A percentile compares a stretch with the other conserved stretches of the same genome.
These are phyloP conservation scores for Pharnaceum exiguum DNA, from an alignment of 148 eudicot species.

Conservation along the genomic window DNA sequence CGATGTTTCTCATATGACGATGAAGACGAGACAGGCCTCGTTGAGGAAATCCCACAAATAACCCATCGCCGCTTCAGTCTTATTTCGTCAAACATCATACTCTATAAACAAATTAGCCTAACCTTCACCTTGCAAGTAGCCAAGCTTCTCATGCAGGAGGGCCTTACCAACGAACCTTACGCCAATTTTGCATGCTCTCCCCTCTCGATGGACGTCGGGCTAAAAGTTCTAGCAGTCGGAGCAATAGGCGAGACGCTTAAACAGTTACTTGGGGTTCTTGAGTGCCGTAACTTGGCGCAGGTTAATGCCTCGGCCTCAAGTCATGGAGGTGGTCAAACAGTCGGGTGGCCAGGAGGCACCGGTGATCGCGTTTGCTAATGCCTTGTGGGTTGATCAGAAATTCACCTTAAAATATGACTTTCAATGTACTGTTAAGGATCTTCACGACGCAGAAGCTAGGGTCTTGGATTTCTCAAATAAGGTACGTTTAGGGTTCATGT, in stretches of 20 bases:
- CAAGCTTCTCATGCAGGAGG: constrained; percentile 1
- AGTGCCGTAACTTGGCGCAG: constrained; percentile 8
- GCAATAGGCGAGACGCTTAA: constrained; percentile 13
- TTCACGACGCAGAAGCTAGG: constrained; percentile 5
- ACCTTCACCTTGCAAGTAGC: constrained; percentile 10
- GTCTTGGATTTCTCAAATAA: constrained; percentile 17
- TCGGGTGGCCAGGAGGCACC: not conserved
- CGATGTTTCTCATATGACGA: too few relatives aligned
- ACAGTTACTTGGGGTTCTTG: constrained; percentile 19
- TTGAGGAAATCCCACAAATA: too few relatives aligned
- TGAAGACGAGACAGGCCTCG: too few relatives aligned
- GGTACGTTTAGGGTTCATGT: too few relatives aligned
- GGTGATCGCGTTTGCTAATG: constrained; percentile 5
- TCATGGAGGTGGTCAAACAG: not conserved
- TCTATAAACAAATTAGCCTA: not conserved
- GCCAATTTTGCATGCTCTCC: constrained; percentile 26
- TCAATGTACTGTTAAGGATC: not conserved
- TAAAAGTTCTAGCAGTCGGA: constrained; percentile 23
- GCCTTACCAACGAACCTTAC: not conserved
- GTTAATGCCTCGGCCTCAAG: constrained; percentile 7
- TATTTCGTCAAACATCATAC: not conserved
- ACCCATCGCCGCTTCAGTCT: too few relatives aligned
- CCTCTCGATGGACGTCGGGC: constrained; percentile 18
- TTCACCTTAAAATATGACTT: constrained; percentile 10
- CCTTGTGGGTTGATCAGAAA: constrained; percentile 12